A percentile compares a stretch with the other conserved stretches of the same genome.
Conservation (phyloP, 2,329 filamentous ascomycete species). For the Lomentospora prolificans region DNA sequence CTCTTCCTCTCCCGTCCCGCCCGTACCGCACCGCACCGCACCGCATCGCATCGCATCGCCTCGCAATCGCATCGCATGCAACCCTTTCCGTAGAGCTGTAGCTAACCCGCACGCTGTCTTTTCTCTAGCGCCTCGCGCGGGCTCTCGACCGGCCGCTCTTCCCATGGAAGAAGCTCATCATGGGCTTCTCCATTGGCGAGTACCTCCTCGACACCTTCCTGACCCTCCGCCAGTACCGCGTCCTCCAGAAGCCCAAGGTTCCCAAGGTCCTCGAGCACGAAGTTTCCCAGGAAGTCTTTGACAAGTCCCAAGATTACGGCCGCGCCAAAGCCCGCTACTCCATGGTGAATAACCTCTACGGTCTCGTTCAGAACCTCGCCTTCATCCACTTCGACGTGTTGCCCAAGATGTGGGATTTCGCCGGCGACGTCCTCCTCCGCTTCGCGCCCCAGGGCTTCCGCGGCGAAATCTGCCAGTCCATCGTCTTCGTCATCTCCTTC, state of each 20-base stretch:
- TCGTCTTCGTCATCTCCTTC: constrained; percentile 85
- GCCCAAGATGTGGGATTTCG: constrained; percentile 79
- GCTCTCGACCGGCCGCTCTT: constrained; percentile 86
- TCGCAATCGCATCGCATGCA: too few relatives aligned
- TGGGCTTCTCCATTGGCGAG: constrained; percentile 88
- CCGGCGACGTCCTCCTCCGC: constrained; percentile 62
- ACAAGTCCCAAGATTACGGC: constrained; percentile 84
- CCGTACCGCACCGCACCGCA: too few relatives aligned
- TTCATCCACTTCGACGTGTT: constrained; percentile 88
- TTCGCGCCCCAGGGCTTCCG: constrained; percentile 71
- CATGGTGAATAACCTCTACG: constrained; percentile 71
- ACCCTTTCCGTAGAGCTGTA: too few relatives aligned
- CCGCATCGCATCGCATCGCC: too few relatives aligned
- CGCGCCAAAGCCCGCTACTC: constrained; percentile 90
- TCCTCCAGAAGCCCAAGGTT: constrained; percentile 68
- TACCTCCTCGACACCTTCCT: constrained; percentile 86
- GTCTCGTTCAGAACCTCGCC: constrained; percentile 77
- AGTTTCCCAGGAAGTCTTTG: constrained; percentile 80
- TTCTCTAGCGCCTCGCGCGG: constrained; percentile 58
- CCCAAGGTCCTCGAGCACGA: constrained; percentile 84
- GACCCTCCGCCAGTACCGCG: constrained; percentile 78
- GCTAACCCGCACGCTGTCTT: constrained; percentile 8
- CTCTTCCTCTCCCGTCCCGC: too few relatives aligned
- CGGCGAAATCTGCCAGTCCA: constrained; percentile 87
- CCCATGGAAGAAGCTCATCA: constrained; percentile 94